phyloP scores from a whole-genome alignment of 2,329 filamentous ascomycete genomes.

The Exophiala xenobiotica region DNA sequence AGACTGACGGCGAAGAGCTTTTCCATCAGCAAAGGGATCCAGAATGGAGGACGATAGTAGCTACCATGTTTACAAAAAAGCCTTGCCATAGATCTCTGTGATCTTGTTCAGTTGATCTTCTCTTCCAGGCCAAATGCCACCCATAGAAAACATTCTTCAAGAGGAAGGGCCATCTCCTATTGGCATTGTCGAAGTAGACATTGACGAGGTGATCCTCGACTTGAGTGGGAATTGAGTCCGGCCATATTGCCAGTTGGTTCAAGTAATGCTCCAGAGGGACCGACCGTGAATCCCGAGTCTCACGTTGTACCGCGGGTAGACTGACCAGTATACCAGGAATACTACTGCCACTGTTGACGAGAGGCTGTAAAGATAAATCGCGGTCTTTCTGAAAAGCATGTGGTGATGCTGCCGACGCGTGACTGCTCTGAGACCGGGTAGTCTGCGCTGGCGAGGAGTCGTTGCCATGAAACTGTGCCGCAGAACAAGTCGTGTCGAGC shows the following conservation, averaged over 20 bases:
- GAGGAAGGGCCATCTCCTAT: constrained; percentile 1
- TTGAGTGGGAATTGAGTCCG: constrained; percentile 1
- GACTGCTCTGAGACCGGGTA: constrained; percentile 3
- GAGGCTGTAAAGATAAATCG: not conserved
- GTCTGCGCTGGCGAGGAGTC: constrained; percentile 8
- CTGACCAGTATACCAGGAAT: constrained; percentile 2
- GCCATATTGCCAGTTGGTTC: constrained; percentile 9
- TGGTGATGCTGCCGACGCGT: not conserved
- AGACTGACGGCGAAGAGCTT: constrained; percentile 3
- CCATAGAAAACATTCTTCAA: not conserved
- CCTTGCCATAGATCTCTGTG: constrained; percentile 1
- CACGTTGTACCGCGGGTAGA: not conserved
- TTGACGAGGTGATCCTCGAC: constrained; percentile 5
- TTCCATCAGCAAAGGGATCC: not conserved
- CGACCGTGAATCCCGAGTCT: not conserved
- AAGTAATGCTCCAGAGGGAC: constrained; percentile 2
- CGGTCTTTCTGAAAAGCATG: too few species aligned
- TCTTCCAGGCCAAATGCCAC: constrained; percentile 5
- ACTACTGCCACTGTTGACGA: not conserved
- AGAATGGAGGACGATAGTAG: too few species aligned
- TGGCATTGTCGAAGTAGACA: constrained; percentile 7
- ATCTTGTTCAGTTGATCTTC: not conserved
- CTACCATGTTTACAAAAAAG: constrained; percentile 12
- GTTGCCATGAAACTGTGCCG: too few species aligned
- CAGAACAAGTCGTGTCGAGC: too few species aligned